phyloP scores from a whole-genome alignment of 169 alveolate species.

The Plasmodium chabaudi region DNA sequence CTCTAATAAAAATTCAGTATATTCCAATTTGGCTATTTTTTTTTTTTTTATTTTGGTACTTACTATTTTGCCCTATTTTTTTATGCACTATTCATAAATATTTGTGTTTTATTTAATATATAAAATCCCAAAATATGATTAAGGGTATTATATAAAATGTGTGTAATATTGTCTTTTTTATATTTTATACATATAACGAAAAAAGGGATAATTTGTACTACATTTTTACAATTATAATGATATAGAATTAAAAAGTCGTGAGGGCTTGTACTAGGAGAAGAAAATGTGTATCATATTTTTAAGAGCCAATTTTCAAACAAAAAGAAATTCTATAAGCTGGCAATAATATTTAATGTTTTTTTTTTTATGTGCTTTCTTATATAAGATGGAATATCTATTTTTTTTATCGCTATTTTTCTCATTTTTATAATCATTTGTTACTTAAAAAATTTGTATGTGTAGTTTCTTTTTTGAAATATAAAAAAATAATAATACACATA shows the following conservation, averaged over 20 bases:
- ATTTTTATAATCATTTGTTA: too few species aligned
- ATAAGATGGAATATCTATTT: too few species aligned
- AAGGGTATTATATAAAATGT: constrained; percentile 4
- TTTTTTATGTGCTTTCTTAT: neutral
- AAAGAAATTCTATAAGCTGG: constrained; percentile 13
- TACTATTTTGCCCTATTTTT: constrained; percentile 8
- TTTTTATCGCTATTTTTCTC: too few species aligned
- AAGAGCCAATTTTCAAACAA: neutral
- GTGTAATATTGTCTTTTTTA: constrained; percentile 4
- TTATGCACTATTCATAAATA: constrained; percentile 22
- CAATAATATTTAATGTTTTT: neutral
- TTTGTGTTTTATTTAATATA: neutral
- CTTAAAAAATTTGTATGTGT: too few species aligned
- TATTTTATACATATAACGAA: neutral
- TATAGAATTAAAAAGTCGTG: constrained; percentile 23
- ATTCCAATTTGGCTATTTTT: constrained; percentile 36
- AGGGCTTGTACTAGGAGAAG: constrained; percentile 9
- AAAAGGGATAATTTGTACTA: neutral
- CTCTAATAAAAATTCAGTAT: constrained; percentile 14
- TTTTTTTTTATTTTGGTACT: neutral
- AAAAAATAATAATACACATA: too few species aligned
- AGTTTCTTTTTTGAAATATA: too few species aligned
- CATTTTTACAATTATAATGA: constrained; percentile 1
- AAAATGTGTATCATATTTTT: neutral
- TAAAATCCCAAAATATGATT: neutral